Conservation (phyloP, 192 early-diverging fungal species). For the Diversispora epigaea region DNA sequence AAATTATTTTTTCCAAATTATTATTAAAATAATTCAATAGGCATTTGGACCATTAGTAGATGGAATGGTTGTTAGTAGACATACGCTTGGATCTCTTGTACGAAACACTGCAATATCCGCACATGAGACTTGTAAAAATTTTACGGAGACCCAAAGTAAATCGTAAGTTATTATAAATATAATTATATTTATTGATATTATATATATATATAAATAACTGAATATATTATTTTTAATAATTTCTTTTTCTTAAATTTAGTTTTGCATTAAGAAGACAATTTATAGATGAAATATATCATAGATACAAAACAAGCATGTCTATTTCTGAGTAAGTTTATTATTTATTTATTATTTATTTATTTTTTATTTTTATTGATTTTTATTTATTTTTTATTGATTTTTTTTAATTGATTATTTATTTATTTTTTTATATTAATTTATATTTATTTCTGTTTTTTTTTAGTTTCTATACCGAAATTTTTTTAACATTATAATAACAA, state of each 20-base stretch:
- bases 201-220: not conserved
- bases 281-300: conserved; percentile 46
- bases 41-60: conserved; percentile 69
- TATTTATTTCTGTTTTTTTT: not conserved
- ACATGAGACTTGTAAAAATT: conserved; percentile 52
- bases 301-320: conserved; percentile 38
- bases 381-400: not conserved
- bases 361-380: not conserved
- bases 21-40: conserved; percentile 36
- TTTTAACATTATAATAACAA: not conserved
- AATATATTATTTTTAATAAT: not conserved
- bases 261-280: conserved; percentile 41
- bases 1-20: not conserved
- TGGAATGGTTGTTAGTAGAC: conserved; percentile 69
- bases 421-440: not conserved
- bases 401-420: not conserved
- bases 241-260: conserved; percentile 16
- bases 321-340: conserved; percentile 45
- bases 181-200: conserved; percentile 1
- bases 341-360: not conserved
- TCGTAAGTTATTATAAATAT: conserved; percentile 49
- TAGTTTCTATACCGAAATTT: not conserved
- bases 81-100: conserved; percentile 65
- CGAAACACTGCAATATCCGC: conserved; percentile 71
- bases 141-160: conserved; percentile 47